Evolutionary conservation across 2,329 filamentous ascomycete genomes (phyloP).

Genomic region (Alternaria consortialis): DNA sequence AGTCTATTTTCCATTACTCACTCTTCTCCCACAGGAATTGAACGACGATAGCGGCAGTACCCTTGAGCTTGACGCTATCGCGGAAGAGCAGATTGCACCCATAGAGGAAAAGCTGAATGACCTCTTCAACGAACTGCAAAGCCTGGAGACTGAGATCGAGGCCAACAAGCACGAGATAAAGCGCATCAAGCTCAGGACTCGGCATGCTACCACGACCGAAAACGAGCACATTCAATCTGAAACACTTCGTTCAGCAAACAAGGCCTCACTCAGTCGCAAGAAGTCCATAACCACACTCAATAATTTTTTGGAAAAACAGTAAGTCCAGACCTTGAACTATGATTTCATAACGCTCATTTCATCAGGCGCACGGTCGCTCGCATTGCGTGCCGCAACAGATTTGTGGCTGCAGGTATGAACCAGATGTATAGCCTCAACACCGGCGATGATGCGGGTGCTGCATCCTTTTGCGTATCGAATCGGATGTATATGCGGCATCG

Average conservation of each 20-base stretch:
- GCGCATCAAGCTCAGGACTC: not conserved
- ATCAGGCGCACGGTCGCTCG: slow-evolving; percentile 9
- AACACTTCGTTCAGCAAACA: not conserved
- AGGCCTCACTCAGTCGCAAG: slow-evolving; percentile 3
- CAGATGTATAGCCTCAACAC: slow-evolving; percentile 24
- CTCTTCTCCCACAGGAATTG: slow-evolving; percentile 8
- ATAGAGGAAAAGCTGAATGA: slow-evolving; percentile 3
- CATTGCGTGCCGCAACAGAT: slow-evolving; percentile 17
- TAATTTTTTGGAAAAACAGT: slow-evolving; percentile 1
- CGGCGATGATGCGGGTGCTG: slow-evolving; percentile 14
- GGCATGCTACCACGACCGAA: not conserved
- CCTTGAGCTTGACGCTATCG: slow-evolving; percentile 1
- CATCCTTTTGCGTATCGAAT: slow-evolving; percentile 33
- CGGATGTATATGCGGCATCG: slow-evolving; percentile 27
- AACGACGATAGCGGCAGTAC: slow-evolving; percentile 10
- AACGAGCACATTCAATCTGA: not conserved
- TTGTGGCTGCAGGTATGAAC: slow-evolving; percentile 11
- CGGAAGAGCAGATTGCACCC: slow-evolving; percentile 5
- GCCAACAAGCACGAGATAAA: slow-evolving; percentile 7
- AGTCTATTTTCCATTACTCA: not conserved
- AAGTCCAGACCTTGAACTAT: not conserved
- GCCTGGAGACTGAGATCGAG: not conserved
- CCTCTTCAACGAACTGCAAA: not conserved
- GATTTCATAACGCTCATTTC: not conserved
- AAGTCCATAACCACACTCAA: not conserved